These are phyloP conservation scores for Pythium pectinolyticum DNA, from an alignment of 352 stramenopile species.

Conservation along the genomic window DNA sequence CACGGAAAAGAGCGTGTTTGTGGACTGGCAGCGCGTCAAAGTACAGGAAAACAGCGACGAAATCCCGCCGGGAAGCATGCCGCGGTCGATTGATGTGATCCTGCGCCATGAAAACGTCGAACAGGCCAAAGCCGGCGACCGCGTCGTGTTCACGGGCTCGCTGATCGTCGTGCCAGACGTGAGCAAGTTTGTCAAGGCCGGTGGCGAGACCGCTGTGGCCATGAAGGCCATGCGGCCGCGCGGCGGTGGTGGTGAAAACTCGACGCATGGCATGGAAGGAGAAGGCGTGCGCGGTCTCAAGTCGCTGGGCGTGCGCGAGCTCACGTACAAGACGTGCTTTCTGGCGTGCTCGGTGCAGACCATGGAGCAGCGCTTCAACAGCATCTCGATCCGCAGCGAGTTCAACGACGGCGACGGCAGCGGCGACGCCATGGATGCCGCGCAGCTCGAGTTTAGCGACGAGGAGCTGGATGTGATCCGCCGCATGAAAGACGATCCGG, in stretches of 20 bases:
- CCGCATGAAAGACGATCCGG: constrained; percentile 88
- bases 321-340: constrained; percentile 99
- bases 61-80: constrained; percentile 98
- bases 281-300: constrained; percentile 95
- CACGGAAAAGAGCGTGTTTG: constrained; percentile 92
- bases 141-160: constrained; percentile 93
- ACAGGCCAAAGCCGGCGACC: constrained; percentile 94
- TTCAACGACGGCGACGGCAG: constrained; percentile 52
- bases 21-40: constrained; percentile 98
- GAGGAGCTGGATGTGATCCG: constrained; percentile 93
- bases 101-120: constrained; percentile 98
- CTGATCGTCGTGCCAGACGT: constrained; percentile 97
- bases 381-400: constrained; percentile 83
- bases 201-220: constrained; percentile 69
- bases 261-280: constrained; percentile 76
- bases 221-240: constrained; percentile 36
- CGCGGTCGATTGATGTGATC: constrained; percentile 96
- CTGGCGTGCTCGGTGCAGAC: constrained; percentile 94
- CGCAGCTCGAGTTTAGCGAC: constrained; percentile 84
- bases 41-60: constrained; percentile 99
- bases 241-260: constrained; percentile 52
- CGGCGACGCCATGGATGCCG: constrained; percentile 27
- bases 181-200: constrained; percentile 82
- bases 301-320: constrained; percentile 93
- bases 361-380: constrained; percentile 87